phyloP scores from a whole-genome alignment of 1,284 basidiomycete genomes.

The Fomitiporia mediterranea region DNA sequence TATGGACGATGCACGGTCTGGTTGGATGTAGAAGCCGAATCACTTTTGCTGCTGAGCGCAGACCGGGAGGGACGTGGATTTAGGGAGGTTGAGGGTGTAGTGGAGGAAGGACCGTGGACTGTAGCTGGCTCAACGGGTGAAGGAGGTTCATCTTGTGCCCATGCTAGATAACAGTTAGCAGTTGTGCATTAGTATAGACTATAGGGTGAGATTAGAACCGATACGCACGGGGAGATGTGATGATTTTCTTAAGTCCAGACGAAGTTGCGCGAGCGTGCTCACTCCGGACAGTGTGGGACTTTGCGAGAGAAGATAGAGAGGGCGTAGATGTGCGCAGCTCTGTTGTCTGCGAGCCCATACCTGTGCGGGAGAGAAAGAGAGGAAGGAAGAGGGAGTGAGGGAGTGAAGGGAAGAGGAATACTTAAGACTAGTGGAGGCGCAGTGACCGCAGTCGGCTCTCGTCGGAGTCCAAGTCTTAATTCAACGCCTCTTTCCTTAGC shows the following conservation, averaged over 20 bases:
- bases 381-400: neutral
- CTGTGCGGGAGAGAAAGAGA: constrained; percentile 2
- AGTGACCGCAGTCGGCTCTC: neutral
- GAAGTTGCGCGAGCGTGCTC: constrained; percentile 35
- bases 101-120: constrained; percentile 30
- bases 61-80: constrained; percentile 24
- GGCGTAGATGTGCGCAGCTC: constrained; percentile 26
- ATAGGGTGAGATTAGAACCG: constrained; percentile 12
- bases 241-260: constrained; percentile 45
- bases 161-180: constrained; percentile 45
- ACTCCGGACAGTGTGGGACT: constrained; percentile 39
- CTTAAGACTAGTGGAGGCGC: neutral
- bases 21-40: constrained; percentile 42
- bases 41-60: constrained; percentile 32
- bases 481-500: neutral
- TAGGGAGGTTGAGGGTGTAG: constrained; percentile 16
- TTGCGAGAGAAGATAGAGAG: constrained; percentile 38
- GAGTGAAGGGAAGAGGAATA: neutral
- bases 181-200: neutral
- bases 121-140: constrained; percentile 49
- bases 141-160: constrained; percentile 77
- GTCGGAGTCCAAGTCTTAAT: neutral
- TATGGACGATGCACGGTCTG: constrained; percentile 27
- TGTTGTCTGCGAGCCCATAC: constrained; percentile 21
- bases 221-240: constrained; percentile 67